Evolutionary conservation across 2,329 filamentous ascomycete genomes (phyloP).

Genomic region (Sclerotinia subarctica): DNA sequence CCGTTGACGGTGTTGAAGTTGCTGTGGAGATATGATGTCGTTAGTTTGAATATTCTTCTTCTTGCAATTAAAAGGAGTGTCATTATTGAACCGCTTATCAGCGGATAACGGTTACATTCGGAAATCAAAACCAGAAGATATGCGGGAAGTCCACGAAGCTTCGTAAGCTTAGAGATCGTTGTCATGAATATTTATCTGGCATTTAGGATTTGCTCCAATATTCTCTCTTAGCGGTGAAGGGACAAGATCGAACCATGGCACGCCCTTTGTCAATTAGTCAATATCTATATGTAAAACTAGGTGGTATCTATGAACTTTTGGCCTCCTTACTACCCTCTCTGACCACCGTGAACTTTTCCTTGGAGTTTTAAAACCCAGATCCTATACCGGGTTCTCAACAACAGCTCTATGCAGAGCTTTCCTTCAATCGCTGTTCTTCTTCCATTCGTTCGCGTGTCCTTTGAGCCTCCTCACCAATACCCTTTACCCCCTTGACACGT

Average conservation of each 20-base stretch:
- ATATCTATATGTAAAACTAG: slow-evolving; percentile 11
- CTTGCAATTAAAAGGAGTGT: background rate
- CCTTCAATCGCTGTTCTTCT: slow-evolving; percentile 38
- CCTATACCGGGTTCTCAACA: background rate
- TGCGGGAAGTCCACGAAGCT: background rate
- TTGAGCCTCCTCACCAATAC: slow-evolving; percentile 66
- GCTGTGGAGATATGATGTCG: background rate
- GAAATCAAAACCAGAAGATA: background rate
- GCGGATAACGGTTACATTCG: slow-evolving; percentile 1
- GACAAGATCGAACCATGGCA: background rate
- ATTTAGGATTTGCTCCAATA: background rate
- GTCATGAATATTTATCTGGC: background rate
- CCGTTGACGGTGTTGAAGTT: background rate
- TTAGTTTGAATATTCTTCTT: background rate
- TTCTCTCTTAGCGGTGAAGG: background rate
- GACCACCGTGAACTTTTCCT: background rate
- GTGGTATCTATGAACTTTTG: slow-evolving; percentile 7
- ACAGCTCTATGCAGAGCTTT: slow-evolving; percentile 21
- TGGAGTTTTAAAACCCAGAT: background rate
- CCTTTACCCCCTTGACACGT: slow-evolving; percentile 84
- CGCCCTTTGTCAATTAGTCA: background rate
- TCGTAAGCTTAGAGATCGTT: slow-evolving; percentile 4
- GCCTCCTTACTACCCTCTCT: background rate
- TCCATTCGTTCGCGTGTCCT: slow-evolving; percentile 60
- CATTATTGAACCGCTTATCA: slow-evolving; percentile 2